These are phyloP conservation scores for Russula vinacea DNA, from an alignment of 768 basidiomycete genomes.

Conservation along the genomic window DNA sequence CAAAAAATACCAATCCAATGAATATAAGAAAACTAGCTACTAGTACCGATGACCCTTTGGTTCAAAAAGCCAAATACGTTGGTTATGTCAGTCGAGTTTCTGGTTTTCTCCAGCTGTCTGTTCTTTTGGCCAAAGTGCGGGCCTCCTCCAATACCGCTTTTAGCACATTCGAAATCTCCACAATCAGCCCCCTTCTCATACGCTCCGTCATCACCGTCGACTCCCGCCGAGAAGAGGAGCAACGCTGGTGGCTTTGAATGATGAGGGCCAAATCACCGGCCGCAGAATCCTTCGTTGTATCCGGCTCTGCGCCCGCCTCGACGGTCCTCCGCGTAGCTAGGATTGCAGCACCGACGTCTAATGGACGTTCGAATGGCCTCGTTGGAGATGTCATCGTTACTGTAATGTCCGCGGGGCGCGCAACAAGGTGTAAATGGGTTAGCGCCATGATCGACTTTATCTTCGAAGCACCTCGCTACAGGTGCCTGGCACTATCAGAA, in stretches of 20 bases:
- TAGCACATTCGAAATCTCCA: conserved; percentile 73
- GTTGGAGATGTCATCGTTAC: conserved; percentile 39
- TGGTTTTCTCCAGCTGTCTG: conserved; percentile 43
- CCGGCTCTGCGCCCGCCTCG: conserved; percentile 49
- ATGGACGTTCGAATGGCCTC: conserved; percentile 42
- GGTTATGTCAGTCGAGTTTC: conserved; percentile 51
- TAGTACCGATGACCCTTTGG: conserved; percentile 50
- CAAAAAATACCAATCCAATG: neutral
- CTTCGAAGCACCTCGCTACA: too few relatives aligned
- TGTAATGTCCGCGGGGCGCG: conserved; percentile 58
- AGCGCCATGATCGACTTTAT: too few relatives aligned
- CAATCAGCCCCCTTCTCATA: conserved; percentile 71
- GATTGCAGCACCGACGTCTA: conserved; percentile 56
- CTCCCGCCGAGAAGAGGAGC: conserved; percentile 43
- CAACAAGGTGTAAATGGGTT: conserved; percentile 64
- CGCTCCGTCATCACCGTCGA: conserved; percentile 60
- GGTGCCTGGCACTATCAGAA: too few relatives aligned
- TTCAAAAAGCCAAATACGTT: conserved; percentile 59
- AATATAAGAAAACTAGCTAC: neutral
- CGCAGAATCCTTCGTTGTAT: conserved; percentile 42
- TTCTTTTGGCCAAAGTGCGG: conserved; percentile 60
- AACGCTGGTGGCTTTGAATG: conserved; percentile 42
- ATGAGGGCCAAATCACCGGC: conserved; percentile 20
- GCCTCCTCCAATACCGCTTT: conserved; percentile 63
- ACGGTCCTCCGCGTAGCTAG: conserved; percentile 57